phyloP scores from a whole-genome alignment of 1,284 basidiomycete genomes.

The Leucoagaricus sp. region DNA sequence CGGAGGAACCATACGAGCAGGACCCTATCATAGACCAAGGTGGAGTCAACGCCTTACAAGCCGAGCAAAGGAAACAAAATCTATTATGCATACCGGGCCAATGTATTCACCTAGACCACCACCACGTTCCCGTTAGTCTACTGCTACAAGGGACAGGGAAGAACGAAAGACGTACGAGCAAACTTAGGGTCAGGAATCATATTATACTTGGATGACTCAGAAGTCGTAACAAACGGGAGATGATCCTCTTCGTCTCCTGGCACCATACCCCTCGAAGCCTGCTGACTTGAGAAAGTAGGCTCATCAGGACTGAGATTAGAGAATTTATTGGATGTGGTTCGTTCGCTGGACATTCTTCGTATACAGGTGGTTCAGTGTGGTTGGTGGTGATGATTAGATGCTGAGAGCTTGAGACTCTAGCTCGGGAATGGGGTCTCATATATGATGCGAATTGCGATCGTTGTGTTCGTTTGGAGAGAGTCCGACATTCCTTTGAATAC shows the following conservation, averaged over 20 bases:
- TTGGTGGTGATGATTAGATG: neutral
- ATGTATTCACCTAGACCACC: neutral
- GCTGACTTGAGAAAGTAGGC: neutral
- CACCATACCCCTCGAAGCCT: neutral
- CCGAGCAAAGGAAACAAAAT: neutral
- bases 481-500: neutral
- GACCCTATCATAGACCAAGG: neutral
- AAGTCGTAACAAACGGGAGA: neutral
- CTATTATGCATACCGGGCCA: neutral
- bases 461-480: neutral
- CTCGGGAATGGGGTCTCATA: neutral
- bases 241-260: neutral
- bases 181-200: neutral
- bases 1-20: too few relatives aligned
- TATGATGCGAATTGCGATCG: neutral
- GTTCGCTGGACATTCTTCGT: neutral
- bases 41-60: neutral
- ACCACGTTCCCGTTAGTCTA: neutral
- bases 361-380: neutral
- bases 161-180: neutral
- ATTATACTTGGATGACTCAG: neutral
- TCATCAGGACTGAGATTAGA: neutral
- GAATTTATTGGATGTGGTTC: neutral
- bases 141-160: neutral
- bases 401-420: neutral